Percentiles rank a stretch among this genome's conserved stretches.
These are phyloP conservation scores for Fusarium sp. DNA, from an alignment of 2,329 filamentous ascomycete genomes.

Conservation along the genomic window DNA sequence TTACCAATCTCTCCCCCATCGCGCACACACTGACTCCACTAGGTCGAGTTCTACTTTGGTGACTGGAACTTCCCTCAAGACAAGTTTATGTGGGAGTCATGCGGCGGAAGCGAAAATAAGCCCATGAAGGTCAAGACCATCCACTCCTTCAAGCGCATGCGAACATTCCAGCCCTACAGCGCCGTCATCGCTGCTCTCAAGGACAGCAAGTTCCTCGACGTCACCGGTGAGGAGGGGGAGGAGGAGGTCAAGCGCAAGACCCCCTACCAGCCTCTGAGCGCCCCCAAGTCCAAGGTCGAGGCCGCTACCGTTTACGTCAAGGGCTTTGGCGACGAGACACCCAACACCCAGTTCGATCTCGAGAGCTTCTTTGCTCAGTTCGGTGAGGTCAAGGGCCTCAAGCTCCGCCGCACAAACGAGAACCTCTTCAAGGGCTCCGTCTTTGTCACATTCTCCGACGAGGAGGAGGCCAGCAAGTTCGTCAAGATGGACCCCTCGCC, in stretches of 20 bases:
- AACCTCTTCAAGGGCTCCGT: constrained; percentile 94
- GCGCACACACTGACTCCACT: constrained; percentile 10
- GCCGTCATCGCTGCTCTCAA: constrained; percentile 86
- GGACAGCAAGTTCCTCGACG: constrained; percentile 76
- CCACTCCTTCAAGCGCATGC: constrained; percentile 94
- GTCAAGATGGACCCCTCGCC: constrained; percentile 83
- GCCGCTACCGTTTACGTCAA: constrained; percentile 88
- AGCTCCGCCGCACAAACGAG: constrained; percentile 80
- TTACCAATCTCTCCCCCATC: not conserved
- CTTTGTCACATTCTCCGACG: constrained; percentile 89
- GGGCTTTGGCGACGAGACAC: constrained; percentile 88
- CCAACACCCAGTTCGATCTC: constrained; percentile 89
- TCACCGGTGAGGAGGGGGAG: constrained; percentile 78
- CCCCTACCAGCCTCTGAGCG: constrained; percentile 69
- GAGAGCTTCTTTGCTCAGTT: constrained; percentile 90
- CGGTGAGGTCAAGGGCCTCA: constrained; percentile 83
- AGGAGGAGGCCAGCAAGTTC: constrained; percentile 84
- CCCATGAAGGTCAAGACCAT: constrained; percentile 82
- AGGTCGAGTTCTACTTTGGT: constrained; percentile 97
- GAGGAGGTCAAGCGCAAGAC: constrained; percentile 82
- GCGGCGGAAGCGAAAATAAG: constrained; percentile 83
- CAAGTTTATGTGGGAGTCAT: constrained; percentile 84
- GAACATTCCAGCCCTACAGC: constrained; percentile 87
- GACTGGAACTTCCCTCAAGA: constrained; percentile 91
- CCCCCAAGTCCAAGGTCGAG: constrained; percentile 73